Percentiles rank a stretch among this genome's conserved stretches.
Evolutionary conservation across 495 filamentous ascomycete genomes (phyloP).

Genomic region (Podospora pseudocomata): DNA sequence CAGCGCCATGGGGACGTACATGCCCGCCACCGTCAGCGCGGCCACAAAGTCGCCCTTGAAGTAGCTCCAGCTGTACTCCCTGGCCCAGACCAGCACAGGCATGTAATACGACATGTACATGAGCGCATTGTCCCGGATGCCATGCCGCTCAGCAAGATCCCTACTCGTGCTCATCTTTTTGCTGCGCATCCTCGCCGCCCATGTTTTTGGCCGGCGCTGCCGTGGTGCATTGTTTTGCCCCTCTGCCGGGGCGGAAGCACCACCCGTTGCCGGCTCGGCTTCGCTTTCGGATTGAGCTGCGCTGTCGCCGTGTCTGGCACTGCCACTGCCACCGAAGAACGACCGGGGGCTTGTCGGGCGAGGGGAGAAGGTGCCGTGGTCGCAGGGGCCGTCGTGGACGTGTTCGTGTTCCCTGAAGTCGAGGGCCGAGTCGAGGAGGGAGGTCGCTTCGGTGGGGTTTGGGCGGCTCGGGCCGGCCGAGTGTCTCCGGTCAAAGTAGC

Average conservation of each 20-base stretch:
- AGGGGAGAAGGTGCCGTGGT: conserved; percentile 79
- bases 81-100: conserved; percentile 83
- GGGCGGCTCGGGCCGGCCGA: conserved; percentile 29
- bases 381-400: conserved; percentile 54
- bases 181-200: conserved; percentile 42
- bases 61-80: conserved; percentile 75
- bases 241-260: conserved; percentile 23
- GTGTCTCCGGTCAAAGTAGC: neutral
- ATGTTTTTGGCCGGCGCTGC: conserved; percentile 26
- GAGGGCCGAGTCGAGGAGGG: conserved; percentile 34
- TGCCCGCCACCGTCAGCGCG: conserved; percentile 84
- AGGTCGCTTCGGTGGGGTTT: conserved; percentile 39
- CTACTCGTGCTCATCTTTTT: conserved; percentile 63
- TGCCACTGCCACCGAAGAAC: conserved; percentile 22
- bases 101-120: conserved; percentile 94
- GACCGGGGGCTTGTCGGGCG: conserved; percentile 50
- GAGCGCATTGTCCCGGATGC: conserved; percentile 51
- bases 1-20: conserved; percentile 97
- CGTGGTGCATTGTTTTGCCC: conserved; percentile 16
- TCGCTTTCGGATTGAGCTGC: conserved; percentile 25
- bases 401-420: conserved; percentile 33
- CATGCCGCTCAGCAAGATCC: conserved; percentile 57
- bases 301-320: conserved; percentile 7
- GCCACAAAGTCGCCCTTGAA: conserved; percentile 84
- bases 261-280: conserved; percentile 18